Base-by-base conservation (phyloP, 768 basidiomycete genomes). In the Ramaria sp. region DNA sequence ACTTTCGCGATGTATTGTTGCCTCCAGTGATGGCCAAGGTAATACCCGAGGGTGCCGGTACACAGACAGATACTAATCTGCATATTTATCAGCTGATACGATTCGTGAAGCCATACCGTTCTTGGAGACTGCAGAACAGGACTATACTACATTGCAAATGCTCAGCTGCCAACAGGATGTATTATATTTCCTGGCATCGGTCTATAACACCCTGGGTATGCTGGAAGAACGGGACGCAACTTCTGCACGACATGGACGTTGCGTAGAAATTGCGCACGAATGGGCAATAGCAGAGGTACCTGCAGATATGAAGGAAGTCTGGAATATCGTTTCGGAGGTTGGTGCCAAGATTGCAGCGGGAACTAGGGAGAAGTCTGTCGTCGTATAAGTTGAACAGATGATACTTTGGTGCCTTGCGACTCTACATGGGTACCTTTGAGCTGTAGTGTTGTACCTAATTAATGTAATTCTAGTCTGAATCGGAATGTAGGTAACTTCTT, bases 1-100 rank as follows among this genome's bases (percentile, higher is more conserved):
- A 1, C 67, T 88, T 49, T 86, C 86, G 6, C 78, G 90, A 57
- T 88, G 88, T 63, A 80, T 86, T 43, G 77, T 92, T 34, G 82
- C 80, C 1, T 75, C 60, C 7, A 49, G 47, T 42, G 49, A 59
- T 31, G 49, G 52, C 12, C 46, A 54, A 34, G 38, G 62, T 61
- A 22, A 13, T 59, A n/a, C 33, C 42, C 11, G 11, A 31, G 4
- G 4, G 48, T 42, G 11, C 15, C 43, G 22, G 58, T 3, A 41
- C 17, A 20, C 38, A 39, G 39, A 24, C 20, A 52, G 17, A 45
- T 50, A 15, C 81, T 11, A 71, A 17, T 73, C 74, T 50, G 69
- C 73, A 37, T 37, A 9, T 9, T 71, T 11, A 5, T 59, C 58
- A 46, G 55, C 41, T 60, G 69, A 71, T 22, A 69, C 72, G 17